Conservation (phyloP, 2,329 filamentous ascomycete genomes). For the Daldinia sp. region DNA sequence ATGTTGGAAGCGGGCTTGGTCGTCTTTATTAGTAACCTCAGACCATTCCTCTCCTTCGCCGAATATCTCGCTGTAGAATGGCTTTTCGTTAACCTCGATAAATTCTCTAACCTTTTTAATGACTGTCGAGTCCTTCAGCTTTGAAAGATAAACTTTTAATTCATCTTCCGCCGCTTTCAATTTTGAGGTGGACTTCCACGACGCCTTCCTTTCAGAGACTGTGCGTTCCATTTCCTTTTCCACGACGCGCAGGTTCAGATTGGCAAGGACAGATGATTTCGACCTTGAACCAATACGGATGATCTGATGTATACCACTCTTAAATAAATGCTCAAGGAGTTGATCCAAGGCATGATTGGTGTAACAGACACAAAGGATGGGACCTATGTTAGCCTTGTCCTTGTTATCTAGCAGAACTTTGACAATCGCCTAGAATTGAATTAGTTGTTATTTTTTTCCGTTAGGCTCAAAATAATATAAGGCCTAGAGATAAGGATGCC, state of each 20-base stretch:
- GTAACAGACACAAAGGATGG: slow-evolving; percentile 61
- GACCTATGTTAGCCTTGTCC: slow-evolving; percentile 51
- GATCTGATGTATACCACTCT: slow-evolving; percentile 57
- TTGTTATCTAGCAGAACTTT: slow-evolving; percentile 59
- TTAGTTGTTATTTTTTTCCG: neutral
- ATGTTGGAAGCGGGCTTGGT: neutral
- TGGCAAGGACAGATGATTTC: slow-evolving; percentile 60
- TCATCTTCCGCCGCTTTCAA: slow-evolving; percentile 17
- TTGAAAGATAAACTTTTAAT: slow-evolving; percentile 3
- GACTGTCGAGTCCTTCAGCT: neutral
- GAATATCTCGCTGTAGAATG: slow-evolving; percentile 18
- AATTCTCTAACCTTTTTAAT: slow-evolving; percentile 30
- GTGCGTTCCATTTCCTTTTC: slow-evolving; percentile 47
- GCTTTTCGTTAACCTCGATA: slow-evolving; percentile 17
- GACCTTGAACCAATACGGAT: slow-evolving; percentile 69
- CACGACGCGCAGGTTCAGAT: slow-evolving; percentile 57
- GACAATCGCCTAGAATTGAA: slow-evolving; percentile 52
- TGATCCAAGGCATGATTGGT: slow-evolving; percentile 62
- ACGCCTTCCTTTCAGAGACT: slow-evolving; percentile 47
- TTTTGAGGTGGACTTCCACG: slow-evolving; percentile 42
- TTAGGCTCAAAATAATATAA: neutral
- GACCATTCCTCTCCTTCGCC: neutral
- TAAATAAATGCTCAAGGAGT: slow-evolving; percentile 66
- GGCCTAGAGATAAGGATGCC: neutral
- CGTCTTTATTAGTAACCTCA: neutral